phyloP scores from a whole-genome alignment of 192 early-diverging fungal species.

The Linnemannia elongata region DNA sequence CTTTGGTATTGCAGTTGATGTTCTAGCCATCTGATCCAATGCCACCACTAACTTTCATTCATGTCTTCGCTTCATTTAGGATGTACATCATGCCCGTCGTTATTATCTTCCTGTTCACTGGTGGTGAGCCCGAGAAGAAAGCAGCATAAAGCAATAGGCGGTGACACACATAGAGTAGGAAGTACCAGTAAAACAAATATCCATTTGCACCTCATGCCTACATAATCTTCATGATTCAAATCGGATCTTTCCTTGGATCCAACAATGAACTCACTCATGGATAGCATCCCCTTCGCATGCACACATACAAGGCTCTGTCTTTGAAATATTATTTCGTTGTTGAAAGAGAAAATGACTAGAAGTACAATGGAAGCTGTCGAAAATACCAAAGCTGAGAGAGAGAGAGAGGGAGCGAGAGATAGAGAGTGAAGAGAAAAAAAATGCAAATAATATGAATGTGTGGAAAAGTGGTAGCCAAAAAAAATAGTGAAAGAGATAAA shows the following conservation, averaged over 20 bases:
- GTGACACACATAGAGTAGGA: neutral
- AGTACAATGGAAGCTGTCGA: slow-evolving; percentile 10
- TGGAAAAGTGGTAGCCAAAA: neutral
- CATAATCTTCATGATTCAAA: neutral
- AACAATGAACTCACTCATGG: neutral
- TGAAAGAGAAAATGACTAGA: neutral
- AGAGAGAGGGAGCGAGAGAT: neutral
- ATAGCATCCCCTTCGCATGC: neutral
- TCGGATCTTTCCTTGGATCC: too few relatives aligned
- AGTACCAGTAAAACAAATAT: neutral
- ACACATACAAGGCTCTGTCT: neutral
- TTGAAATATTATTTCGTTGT: neutral
- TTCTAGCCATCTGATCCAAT: neutral
- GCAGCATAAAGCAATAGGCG: slow-evolving; percentile 21
- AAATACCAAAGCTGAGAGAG: slow-evolving; percentile 2
- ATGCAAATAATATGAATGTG: neutral
- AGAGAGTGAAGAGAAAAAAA: neutral
- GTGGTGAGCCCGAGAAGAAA: slow-evolving; percentile 54
- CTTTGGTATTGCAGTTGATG: neutral
- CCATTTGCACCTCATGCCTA: neutral
- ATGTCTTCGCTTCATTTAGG: slow-evolving; percentile 11
- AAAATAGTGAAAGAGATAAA: neutral
- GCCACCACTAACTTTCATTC: neutral
- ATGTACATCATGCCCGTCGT: slow-evolving; percentile 40
- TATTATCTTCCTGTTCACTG: slow-evolving; percentile 39